Percentiles rank a stretch among this genome's conserved stretches.
Conservation (phyloP, 768 basidiomycete genomes). For the Lyophyllum shimeji region DNA sequence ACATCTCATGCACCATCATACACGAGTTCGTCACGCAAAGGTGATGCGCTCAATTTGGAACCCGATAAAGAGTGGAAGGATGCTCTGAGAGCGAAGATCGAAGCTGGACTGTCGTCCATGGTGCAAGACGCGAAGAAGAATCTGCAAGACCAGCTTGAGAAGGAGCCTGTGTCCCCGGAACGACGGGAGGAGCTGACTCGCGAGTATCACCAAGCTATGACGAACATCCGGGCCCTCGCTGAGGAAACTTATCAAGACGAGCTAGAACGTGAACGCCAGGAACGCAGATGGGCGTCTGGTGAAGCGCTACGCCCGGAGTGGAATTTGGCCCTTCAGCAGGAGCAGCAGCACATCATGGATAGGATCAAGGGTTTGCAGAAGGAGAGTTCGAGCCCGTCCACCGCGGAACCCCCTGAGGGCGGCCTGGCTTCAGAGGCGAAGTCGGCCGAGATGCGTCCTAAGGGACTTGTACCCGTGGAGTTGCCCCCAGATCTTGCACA, state of each 20-base stretch:
- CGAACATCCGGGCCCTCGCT: conserved; percentile 42
- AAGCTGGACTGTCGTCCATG: conserved; percentile 39
- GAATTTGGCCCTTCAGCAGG: conserved; percentile 30
- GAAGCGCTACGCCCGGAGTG: conserved; percentile 26
- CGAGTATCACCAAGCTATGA: conserved; percentile 42
- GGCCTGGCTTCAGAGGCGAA: neutral
- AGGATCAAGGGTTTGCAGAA: conserved; percentile 33
- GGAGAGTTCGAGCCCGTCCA: conserved; percentile 4
- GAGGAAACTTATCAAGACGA: conserved; percentile 44
- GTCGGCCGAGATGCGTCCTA: neutral
- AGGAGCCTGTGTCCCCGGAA: conserved; percentile 31
- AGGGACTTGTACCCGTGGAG: neutral
- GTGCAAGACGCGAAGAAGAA: conserved; percentile 66
- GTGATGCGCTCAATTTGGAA: conserved; percentile 38
- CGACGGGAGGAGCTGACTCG: conserved; percentile 33
- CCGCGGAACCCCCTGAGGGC: conserved; percentile 3
- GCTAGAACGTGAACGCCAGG: conserved; percentile 47
- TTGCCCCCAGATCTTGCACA: conserved; percentile 3
- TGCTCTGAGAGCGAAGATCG: conserved; percentile 45
- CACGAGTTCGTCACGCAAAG: conserved; percentile 16
- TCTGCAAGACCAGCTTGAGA: conserved; percentile 48
- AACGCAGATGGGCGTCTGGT: conserved; percentile 49
- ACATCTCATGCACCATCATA: conserved; percentile 27
- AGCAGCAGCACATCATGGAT: conserved; percentile 46
- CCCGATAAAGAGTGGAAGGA: conserved; percentile 59